These are phyloP conservation scores for Metarhizium humberi DNA, from an alignment of 2,329 filamentous ascomycete genomes.

Conservation along the genomic window DNA sequence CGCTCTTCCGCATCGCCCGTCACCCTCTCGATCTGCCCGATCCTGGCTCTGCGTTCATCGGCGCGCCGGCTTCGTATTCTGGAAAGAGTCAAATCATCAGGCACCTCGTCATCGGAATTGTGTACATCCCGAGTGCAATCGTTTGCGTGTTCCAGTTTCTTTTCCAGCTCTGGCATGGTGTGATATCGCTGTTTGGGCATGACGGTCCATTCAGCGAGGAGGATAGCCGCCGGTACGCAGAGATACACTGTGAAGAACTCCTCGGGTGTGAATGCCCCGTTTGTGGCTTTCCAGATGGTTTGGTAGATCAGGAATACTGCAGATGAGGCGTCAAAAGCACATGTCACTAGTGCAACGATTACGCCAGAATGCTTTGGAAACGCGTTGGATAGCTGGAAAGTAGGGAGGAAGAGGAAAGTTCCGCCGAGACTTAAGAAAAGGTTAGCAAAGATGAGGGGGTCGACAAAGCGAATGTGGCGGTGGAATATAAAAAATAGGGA, in stretches of 20 bases:
- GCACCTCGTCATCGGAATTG: constrained; percentile 44
- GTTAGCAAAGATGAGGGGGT: not conserved
- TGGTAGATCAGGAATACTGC: constrained; percentile 68
- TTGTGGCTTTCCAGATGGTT: constrained; percentile 53
- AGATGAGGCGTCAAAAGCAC: constrained; percentile 69
- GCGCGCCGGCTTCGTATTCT: constrained; percentile 32
- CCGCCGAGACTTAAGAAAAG: not conserved
- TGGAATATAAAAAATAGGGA: constrained; percentile 10
- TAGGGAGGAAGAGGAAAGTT: not conserved
- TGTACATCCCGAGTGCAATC: constrained; percentile 34
- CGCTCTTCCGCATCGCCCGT: constrained; percentile 47
- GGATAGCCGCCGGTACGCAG: constrained; percentile 24
- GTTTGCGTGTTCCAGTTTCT: constrained; percentile 27
- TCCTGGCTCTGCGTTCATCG: constrained; percentile 43
- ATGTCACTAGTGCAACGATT: constrained; percentile 67
- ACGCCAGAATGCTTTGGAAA: not conserved
- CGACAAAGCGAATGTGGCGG: not conserved
- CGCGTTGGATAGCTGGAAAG: not conserved
- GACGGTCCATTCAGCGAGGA: constrained; percentile 26
- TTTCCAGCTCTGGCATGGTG: constrained; percentile 27
- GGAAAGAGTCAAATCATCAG: constrained; percentile 33
- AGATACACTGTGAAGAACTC: constrained; percentile 32
- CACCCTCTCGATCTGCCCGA: constrained; percentile 54
- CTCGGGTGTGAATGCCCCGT: constrained; percentile 23
- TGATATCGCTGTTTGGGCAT: constrained; percentile 32